Conservation (phyloP, 345 rosid species). For the Arabidopsis suecica region DNA sequence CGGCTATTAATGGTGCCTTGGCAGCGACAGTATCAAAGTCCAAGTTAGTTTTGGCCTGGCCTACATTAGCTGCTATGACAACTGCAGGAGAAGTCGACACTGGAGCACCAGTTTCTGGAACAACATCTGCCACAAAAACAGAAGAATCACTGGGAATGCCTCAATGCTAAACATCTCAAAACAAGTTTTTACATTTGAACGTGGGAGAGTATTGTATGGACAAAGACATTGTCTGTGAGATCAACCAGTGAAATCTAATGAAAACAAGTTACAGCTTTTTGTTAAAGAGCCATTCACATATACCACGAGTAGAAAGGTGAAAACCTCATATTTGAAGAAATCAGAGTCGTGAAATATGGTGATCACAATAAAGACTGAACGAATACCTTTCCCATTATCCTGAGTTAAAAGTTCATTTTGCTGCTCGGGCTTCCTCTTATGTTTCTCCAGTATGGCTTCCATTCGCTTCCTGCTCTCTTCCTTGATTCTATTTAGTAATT, state of each 20-base stretch:
- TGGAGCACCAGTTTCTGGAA: conserved; percentile 31
- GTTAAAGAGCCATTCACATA: conserved; percentile 7
- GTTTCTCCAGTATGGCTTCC: conserved; percentile 81
- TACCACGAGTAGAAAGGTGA: conserved; percentile 13
- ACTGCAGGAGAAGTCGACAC: conserved; percentile 30
- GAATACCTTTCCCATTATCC: conserved; percentile 55
- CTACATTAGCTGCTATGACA: conserved; percentile 28
- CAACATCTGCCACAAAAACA: conserved; percentile 35
- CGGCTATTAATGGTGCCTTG: conserved; percentile 59
- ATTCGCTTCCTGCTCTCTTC: conserved; percentile 90
- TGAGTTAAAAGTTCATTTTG: conserved; percentile 45
- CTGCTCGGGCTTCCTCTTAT: conserved; percentile 65
- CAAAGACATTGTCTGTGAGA: background rate
- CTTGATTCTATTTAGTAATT: conserved; percentile 79
- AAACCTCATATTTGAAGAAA: conserved; percentile 28
- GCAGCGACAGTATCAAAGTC: conserved; percentile 45
- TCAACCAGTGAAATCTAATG: conserved; percentile 18
- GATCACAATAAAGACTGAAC: background rate
- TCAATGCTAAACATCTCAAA: conserved; percentile 41
- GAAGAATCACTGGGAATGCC: conserved; percentile 41
- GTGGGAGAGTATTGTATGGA: background rate
- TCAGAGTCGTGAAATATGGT: conserved; percentile 6
- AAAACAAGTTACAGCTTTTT: conserved; percentile 1
- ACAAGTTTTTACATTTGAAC: background rate
- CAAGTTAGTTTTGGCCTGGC: conserved; percentile 16